Evolutionary conservation across 2,329 filamentous ascomycete species (phyloP), one percentile per base, ranked within the genome.

Genomic region (Dendrostoma leiphaemia): DNA sequence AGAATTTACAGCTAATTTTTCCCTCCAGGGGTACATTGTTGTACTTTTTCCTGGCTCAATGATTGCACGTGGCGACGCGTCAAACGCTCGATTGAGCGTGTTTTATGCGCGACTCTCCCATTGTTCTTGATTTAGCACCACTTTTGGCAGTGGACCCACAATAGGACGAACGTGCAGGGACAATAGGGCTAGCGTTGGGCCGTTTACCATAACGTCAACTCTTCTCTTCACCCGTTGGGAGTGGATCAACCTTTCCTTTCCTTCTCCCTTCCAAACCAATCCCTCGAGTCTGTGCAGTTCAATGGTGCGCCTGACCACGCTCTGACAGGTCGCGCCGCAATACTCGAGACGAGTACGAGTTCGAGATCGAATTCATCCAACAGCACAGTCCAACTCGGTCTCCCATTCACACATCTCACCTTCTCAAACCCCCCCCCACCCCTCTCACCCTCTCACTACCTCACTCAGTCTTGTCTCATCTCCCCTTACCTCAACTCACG

Each of bases 51-150:
- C 24, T n/a, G 15, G 29, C 7, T 32, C 13, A 37, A 37, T 15
- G 15, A 37, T 37, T 34, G 44, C 44, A 46, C 44, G 44, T 46
- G 44, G 28, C 44, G 34, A 6, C 44, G 44, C 44, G 44, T 34
- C 29, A 46, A 23, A 23, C 10, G 44, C 29, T 21, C 28, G 44
- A 8, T 4, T 23, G 19, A 34, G 44, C 44, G 44, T 46, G 44
- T 46, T 21, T 34, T 5, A 24, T 17, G 32, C 44, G 44, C 44
- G 44, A 31, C 44, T 46, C n/a, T n/a, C 29, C 19, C 29, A 46
- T 46, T 31, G 10, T 46, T 46, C 43, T 32, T 46, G 31, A n/a
- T 45, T 24, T 8, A 24, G 26, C 23, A n/a, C 19, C 29, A 31
- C 21, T 46, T 46, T 19, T 46, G n/a, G 28, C 26, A 9, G 6